These are phyloP conservation scores for Chlorella variabilis DNA, from an alignment of 163 green algal genomes.

Conservation along the genomic window DNA sequence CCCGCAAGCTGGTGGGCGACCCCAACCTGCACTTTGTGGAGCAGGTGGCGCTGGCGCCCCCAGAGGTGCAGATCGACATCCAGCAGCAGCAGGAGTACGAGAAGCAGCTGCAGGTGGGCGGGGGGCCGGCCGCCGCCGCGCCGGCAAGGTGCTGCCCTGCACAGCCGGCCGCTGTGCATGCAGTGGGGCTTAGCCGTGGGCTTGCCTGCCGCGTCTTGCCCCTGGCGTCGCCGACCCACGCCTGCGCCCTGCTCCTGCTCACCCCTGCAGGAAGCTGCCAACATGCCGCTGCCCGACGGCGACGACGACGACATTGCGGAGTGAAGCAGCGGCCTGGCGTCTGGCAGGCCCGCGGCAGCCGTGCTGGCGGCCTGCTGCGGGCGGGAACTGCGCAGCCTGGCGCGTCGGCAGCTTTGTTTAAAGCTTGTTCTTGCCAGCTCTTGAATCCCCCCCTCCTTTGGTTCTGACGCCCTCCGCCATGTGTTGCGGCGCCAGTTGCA, in stretches of 20 bases:
- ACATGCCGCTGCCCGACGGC: slow-evolving; percentile 93
- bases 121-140: no score
- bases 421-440: background rate
- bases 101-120: slow-evolving; percentile 76
- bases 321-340: background rate
- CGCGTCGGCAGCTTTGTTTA: background rate
- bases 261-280: slow-evolving; percentile 71
- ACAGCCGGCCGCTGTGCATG: no score
- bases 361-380: no score
- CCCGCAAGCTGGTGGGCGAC: slow-evolving; percentile 97
- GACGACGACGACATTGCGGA: slow-evolving; percentile 92
- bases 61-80: slow-evolving; percentile 96
- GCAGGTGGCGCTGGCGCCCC: slow-evolving; percentile 93
- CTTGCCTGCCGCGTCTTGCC: no score
- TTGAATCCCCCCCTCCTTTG: background rate
- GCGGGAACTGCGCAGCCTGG: no score
- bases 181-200: no score
- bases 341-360: no score
- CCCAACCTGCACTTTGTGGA: slow-evolving; percentile 98
- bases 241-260: background rate
- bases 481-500: no score
- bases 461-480: background rate
- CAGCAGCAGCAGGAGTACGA: slow-evolving; percentile 95
- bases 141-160: no score
- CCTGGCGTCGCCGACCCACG: no score